A percentile compares a stretch with the other conserved stretches of the same genome.
phyloP scores from a whole-genome alignment of 441 rosid genomes.

The Populus tomentosa region DNA sequence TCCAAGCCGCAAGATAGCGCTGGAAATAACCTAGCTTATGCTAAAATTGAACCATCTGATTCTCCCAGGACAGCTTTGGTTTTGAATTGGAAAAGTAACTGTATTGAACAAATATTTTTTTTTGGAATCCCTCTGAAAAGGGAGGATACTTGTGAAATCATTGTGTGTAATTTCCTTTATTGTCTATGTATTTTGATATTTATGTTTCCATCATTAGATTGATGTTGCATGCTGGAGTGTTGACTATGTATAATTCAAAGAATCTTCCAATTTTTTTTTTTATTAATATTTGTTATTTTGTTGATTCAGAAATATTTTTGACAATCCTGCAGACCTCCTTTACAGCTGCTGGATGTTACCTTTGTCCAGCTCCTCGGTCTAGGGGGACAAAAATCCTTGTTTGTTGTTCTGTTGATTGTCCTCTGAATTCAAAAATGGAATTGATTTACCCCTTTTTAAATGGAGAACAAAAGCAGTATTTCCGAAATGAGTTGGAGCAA shows the following conservation, averaged over 20 bases:
- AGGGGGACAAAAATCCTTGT: constrained; percentile 74
- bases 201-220: neutral
- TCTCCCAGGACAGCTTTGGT: neutral
- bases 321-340: constrained; percentile 60
- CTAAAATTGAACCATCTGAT: neutral
- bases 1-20: neutral
- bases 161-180: neutral
- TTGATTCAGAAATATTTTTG: constrained; percentile 4
- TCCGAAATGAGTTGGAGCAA: constrained; percentile 32
- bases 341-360: constrained; percentile 93
- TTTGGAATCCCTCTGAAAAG: neutral
- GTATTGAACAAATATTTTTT: neutral
- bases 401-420: constrained; percentile 69
- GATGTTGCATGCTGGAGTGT: neutral
- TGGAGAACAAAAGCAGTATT: constrained; percentile 26
- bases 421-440: constrained; percentile 51
- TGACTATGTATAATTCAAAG: neutral
- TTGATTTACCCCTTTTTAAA: constrained; percentile 21
- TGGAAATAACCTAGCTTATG: neutral
- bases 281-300: constrained; percentile 1
- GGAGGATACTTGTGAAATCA: neutral
- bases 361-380: constrained; percentile 85
- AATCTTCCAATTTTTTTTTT: neutral
- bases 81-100: neutral
- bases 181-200: neutral